Conservation (phyloP, 768 basidiomycete genomes). For the Multifurca ochricompacta region DNA sequence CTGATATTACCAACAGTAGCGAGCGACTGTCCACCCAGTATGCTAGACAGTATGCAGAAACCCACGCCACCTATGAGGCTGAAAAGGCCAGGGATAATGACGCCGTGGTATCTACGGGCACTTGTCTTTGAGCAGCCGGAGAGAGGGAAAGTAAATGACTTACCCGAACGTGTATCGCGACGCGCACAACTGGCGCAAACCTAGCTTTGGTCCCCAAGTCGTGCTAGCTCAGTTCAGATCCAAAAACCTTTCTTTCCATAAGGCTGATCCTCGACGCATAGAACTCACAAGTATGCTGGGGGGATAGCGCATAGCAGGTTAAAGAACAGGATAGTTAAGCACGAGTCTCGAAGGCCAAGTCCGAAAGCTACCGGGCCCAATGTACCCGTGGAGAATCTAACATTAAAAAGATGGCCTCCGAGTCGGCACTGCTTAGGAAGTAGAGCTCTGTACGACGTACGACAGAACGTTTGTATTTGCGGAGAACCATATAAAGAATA, state of each 20-base stretch:
- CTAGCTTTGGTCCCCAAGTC: slow-evolving; percentile 74
- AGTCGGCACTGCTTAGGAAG: no score
- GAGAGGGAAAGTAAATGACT: slow-evolving; percentile 22
- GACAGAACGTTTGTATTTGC: slow-evolving; percentile 36
- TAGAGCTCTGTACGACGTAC: no score
- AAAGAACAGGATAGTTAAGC: slow-evolving; percentile 39
- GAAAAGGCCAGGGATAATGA: slow-evolving; percentile 38
- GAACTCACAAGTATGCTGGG: slow-evolving; percentile 38
- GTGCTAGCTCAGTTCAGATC: slow-evolving; percentile 28
- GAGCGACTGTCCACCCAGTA: slow-evolving; percentile 56
- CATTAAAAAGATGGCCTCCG: not conserved
- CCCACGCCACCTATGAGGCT: slow-evolving; percentile 47
- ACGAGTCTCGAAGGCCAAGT: slow-evolving; percentile 38
- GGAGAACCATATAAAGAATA: slow-evolving; percentile 37
- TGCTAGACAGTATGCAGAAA: slow-evolving; percentile 50
- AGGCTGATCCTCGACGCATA: not conserved
- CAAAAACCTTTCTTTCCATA: not conserved
- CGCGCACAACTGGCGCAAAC: slow-evolving; percentile 75
- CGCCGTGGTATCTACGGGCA: slow-evolving; percentile 46
- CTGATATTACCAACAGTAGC: slow-evolving; percentile 43
- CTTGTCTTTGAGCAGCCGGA: not conserved
- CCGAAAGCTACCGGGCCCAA: slow-evolving; percentile 39
- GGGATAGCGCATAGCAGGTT: slow-evolving; percentile 36
- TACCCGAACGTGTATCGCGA: slow-evolving; percentile 55
- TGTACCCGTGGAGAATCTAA: slow-evolving; percentile 41